Evolutionary conservation across 495 filamentous ascomycete genomes (phyloP), one percentile per base, ranked within the genome.

Genomic region (Tuber magnatum): DNA sequence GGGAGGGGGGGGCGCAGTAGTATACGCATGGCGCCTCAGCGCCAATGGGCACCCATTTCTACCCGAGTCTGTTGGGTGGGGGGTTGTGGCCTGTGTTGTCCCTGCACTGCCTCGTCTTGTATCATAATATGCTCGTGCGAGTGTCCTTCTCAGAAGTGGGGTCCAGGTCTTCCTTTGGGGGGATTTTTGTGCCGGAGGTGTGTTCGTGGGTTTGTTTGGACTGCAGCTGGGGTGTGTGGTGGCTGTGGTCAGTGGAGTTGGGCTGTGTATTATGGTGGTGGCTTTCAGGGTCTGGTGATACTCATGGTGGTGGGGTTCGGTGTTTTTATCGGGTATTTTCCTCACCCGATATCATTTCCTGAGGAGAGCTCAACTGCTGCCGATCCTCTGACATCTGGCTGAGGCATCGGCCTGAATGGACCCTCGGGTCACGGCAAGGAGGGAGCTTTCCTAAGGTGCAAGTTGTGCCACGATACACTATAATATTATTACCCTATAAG

Each of bases 61-160:
- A 1, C 12, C 16, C 24, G 80, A 78, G 43, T 80, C 74, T 44
- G 80, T 76, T 7, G 41, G 28, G 51, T 18, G 39, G 38, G 28
- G 70, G 18, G 6, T 79, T 74, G 48, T 78, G 77, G 12, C 73
- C 70, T 32, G 76, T 76, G 32, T 73, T 65, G 28, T 71, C 28
- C 70, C 51, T 81, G 78, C 28, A 78, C 80, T 41, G 78, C 73
- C 74, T 81, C 74, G 48, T 81, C 74, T 42, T 81, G 72, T 10
- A 79, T 81, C 10, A 69, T 70, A 38, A 76, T 76, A 16, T n/a
- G n/a, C n/a, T 71, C 41, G 76, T 76, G 24, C 46, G 72, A n/a
- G 79, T 81, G 35, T 32, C 68, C 61, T 80, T 78, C 40, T 76
- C 74, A 20, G 70, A 73, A 20, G 56, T 72, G 9, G 79, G 74